phyloP scores from a whole-genome alignment of 306 rosid genomes.

The Ormosia semicastrata region DNA sequence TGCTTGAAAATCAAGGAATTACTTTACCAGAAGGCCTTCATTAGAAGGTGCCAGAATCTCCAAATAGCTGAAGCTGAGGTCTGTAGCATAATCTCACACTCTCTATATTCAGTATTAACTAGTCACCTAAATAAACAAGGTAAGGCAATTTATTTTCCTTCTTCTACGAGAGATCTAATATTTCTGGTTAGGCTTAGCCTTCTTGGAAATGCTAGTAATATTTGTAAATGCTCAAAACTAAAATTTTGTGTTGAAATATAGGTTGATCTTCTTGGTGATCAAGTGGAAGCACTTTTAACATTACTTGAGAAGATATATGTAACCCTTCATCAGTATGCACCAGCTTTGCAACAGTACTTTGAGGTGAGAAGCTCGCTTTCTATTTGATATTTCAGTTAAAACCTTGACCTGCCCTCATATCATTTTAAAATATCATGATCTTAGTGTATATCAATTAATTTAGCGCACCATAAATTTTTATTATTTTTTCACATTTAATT shows the following conservation, averaged over 20 bases:
- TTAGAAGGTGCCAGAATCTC: conserved; percentile 76
- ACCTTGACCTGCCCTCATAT: neutral
- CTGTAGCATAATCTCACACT: neutral
- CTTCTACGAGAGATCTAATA: neutral
- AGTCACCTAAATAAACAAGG: neutral
- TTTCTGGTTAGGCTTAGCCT: neutral
- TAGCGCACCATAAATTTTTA: neutral
- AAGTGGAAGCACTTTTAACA: conserved; percentile 66
- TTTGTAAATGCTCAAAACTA: neutral
- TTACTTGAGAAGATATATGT: conserved; percentile 65
- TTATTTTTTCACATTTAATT: neutral
- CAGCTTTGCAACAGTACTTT: conserved; percentile 56
- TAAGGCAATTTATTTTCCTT: neutral
- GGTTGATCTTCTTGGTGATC: conserved; percentile 97
- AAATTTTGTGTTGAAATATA: conserved; percentile 14
- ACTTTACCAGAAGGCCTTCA: conserved; percentile 61
- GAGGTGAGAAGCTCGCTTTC: conserved; percentile 42
- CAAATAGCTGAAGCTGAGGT: conserved; percentile 83
- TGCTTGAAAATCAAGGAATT: conserved; percentile 48
- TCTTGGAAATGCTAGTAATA: neutral
- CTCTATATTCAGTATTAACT: neutral
- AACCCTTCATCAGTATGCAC: conserved; percentile 54
- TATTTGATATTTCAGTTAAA: neutral
- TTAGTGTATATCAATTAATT: neutral
- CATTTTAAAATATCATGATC: neutral